These are phyloP conservation scores for Berberis thunbergii DNA, from an alignment of 164 flowering plant genomes.

Conservation along the genomic window DNA sequence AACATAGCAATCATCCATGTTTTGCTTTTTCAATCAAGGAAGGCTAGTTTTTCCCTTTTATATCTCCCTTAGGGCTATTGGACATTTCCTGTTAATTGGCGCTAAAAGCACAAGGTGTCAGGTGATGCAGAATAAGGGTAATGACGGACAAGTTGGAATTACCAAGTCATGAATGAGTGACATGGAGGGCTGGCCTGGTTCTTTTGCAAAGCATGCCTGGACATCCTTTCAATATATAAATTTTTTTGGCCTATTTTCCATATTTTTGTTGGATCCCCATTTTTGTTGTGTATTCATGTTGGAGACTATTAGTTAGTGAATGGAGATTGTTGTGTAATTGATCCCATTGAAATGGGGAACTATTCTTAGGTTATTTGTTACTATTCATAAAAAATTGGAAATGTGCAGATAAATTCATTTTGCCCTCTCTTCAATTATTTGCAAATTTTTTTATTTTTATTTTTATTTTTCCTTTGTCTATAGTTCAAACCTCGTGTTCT, in stretches of 20 bases:
- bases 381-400: constrained; percentile 44
- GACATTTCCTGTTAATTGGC: constrained; percentile 10
- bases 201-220: constrained; percentile 12
- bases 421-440: not conserved
- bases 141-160: constrained; percentile 3
- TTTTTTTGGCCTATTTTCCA: constrained; percentile 5
- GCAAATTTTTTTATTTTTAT: not conserved
- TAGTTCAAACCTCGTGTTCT: not conserved
- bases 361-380: constrained; percentile 34
- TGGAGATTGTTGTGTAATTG: constrained; percentile 39
- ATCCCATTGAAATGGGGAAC: constrained; percentile 30
- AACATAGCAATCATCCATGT: constrained; percentile 17
- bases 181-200: constrained; percentile 6
- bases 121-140: constrained; percentile 11
- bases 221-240: constrained; percentile 8
- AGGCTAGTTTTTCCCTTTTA: constrained; percentile 11
- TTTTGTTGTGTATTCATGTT: constrained; percentile 17
- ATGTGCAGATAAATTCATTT: constrained; percentile 66
- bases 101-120: constrained; percentile 3
- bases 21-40: constrained; percentile 11
- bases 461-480: not conserved
- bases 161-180: not conserved
- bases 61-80: constrained; percentile 11
- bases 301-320: constrained; percentile 26
- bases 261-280: constrained; percentile 9